These are phyloP conservation scores for Amaranthus tricolor DNA, from an alignment of 179 eudicot species.

Conservation along the genomic window DNA sequence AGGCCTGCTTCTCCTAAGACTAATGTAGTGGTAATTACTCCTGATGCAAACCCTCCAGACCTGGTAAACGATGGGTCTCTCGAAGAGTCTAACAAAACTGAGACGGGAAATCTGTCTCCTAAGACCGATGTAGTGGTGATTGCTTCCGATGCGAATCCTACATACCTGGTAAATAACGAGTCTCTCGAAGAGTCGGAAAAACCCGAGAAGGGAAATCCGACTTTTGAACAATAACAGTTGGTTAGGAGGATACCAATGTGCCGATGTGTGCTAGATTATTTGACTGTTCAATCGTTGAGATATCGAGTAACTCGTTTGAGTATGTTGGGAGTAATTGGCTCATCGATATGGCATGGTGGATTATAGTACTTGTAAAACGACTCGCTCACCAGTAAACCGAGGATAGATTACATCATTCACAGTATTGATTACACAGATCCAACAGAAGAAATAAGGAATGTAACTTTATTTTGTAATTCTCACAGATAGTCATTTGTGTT, in stretches of 20 bases:
- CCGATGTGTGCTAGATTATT: not conserved
- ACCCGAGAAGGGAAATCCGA: slow-evolving; percentile 10
- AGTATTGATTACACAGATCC: slow-evolving; percentile 2
- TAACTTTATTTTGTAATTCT: not conserved
- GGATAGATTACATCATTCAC: not conserved
- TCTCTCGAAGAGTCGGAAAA: slow-evolving; percentile 21
- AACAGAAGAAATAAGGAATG: slow-evolving; percentile 7
- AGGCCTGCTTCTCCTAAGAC: slow-evolving; percentile 27
- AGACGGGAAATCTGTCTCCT: slow-evolving; percentile 8
- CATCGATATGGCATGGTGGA: not conserved
- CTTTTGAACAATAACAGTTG: not conserved
- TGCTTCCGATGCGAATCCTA: slow-evolving; percentile 30
- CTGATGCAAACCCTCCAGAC: slow-evolving; percentile 24
- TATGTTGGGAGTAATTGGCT: not conserved
- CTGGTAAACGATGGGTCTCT: slow-evolving; percentile 1
- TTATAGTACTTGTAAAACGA: not conserved
- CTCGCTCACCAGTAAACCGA: not conserved
- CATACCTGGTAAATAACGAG: not conserved
- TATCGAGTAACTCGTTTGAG: not conserved
- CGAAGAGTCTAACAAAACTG: slow-evolving; percentile 25
- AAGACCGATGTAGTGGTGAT: slow-evolving; percentile 33
- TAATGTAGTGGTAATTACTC: slow-evolving; percentile 32
- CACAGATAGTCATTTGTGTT: slow-evolving; percentile 6
- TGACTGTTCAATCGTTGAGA: not conserved
- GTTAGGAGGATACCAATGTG: not conserved